Percentiles rank a stretch among this genome's conserved stretches.
phyloP scores from a whole-genome alignment of 2,329 filamentous ascomycete genomes.

The Talaromyces rugulosus region DNA sequence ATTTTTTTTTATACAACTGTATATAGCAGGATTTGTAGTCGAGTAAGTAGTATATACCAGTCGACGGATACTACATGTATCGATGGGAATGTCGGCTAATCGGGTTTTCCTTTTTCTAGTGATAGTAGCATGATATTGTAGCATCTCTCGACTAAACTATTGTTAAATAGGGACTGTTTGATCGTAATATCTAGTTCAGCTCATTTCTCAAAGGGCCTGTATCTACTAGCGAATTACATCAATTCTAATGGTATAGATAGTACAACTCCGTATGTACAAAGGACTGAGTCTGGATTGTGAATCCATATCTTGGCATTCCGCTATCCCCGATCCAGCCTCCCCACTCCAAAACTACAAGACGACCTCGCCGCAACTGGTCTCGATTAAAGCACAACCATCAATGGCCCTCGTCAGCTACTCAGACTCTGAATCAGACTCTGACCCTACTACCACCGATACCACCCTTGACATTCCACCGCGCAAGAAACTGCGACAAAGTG shows the following conservation, averaged over 20 bases:
- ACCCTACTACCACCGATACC: constrained; percentile 13
- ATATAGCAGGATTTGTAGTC: not conserved
- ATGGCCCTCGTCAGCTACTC: constrained; percentile 67
- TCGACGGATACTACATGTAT: not conserved
- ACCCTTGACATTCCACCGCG: constrained; percentile 10
- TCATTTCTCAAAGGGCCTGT: not conserved
- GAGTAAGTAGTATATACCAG: not conserved
- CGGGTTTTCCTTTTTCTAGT: too few relatives aligned
- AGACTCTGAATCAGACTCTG: constrained; percentile 37
- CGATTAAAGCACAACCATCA: not conserved
- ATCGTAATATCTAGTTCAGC: not conserved
- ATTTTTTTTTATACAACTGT: not conserved
- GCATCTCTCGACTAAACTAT: not conserved
- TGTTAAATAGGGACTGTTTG: not conserved
- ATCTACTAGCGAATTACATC: not conserved
- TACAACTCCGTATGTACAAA: not conserved
- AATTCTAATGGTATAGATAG: not conserved
- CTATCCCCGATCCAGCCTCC: not conserved
- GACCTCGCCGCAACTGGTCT: not conserved
- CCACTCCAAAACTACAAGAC: not conserved
- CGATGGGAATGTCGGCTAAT: not conserved
- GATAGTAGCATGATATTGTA: not conserved
- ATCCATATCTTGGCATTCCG: not conserved
- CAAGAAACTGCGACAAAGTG: constrained; percentile 21
- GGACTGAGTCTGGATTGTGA: not conserved